These are phyloP conservation scores for Microcos paniculata DNA, from an alignment of 345 rosid genomes.

Conservation along the genomic window DNA sequence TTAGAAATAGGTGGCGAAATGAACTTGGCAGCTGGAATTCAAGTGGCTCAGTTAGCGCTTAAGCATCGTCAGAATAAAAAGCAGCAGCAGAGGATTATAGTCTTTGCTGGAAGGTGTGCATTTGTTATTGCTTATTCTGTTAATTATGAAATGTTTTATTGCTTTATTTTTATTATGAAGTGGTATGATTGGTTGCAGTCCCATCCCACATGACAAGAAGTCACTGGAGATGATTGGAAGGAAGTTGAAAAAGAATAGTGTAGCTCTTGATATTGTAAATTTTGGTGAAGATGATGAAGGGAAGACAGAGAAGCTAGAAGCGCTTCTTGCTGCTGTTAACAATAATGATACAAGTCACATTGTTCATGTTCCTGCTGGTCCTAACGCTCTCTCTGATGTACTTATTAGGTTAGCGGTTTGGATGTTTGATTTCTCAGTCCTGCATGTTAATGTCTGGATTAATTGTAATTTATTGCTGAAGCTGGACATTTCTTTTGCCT, in stretches of 20 bases:
- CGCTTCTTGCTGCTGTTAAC: constrained; percentile 71
- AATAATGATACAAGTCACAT: constrained; percentile 75
- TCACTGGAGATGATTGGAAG: constrained; percentile 78
- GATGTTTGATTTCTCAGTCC: background rate
- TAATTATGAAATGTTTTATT: background rate
- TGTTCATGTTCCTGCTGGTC: constrained; percentile 84
- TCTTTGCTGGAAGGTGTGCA: constrained; percentile 90
- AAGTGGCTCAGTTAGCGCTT: constrained; percentile 94
- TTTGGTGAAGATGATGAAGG: constrained; percentile 81
- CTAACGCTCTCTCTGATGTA: constrained; percentile 84
- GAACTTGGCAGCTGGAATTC: constrained; percentile 81
- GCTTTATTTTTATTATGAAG: constrained; percentile 6
- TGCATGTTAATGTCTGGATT: background rate
- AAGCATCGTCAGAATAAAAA: constrained; percentile 98
- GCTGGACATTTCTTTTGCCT: background rate
- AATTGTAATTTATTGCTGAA: background rate
- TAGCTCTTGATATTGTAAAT: constrained; percentile 71
- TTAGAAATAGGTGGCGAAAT: constrained; percentile 90
- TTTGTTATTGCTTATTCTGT: background rate
- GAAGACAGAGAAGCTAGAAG: constrained; percentile 67
- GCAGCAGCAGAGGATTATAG: constrained; percentile 92
- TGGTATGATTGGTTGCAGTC: constrained; percentile 41
- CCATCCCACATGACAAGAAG: constrained; percentile 82
- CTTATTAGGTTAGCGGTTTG: constrained; percentile 52
- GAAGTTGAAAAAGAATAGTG: constrained; percentile 86